A percentile compares a stretch with the other conserved stretches of the same genome.
phyloP scores from a whole-genome alignment of 2,329 filamentous ascomycete genomes.

The Dactylonectria macrodidyma region DNA sequence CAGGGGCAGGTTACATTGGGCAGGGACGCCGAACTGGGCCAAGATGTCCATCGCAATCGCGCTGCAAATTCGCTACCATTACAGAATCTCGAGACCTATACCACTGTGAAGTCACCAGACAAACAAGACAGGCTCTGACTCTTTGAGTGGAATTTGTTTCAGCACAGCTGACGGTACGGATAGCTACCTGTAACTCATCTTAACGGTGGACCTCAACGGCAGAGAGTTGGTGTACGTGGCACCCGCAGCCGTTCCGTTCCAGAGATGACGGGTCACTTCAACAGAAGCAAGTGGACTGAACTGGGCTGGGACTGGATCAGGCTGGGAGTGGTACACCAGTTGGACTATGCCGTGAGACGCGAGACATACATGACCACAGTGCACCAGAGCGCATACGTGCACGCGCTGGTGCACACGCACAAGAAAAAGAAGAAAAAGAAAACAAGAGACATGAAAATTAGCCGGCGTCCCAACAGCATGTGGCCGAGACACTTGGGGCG shows the following conservation, averaged over 20 bases:
- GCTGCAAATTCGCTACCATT: background rate
- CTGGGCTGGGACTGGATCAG: background rate
- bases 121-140: background rate
- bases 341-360: constrained; percentile 20
- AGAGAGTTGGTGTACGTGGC: constrained; percentile 30
- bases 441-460: constrained; percentile 13
- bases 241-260: constrained; percentile 21
- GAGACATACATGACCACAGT: constrained; percentile 27
- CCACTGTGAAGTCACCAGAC: background rate
- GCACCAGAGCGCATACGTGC: background rate
- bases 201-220: constrained; percentile 23
- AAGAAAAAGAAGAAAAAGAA: constrained; percentile 4
- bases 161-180: constrained; percentile 17
- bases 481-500: background rate
- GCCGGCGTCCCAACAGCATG: background rate
- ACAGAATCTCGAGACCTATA: background rate
- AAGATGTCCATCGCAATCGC: background rate
- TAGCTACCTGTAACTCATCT: constrained; percentile 27
- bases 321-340: background rate
- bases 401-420: constrained; percentile 11
- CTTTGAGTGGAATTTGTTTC: background rate
- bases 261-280: constrained; percentile 13
- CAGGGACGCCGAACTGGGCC: too few relatives aligned
- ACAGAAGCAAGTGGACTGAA: constrained; percentile 7
- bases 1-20: background rate